Evolutionary conservation across 1,139 yeast species (phyloP).

Genomic region (Pneumocystis carinii): DNA sequence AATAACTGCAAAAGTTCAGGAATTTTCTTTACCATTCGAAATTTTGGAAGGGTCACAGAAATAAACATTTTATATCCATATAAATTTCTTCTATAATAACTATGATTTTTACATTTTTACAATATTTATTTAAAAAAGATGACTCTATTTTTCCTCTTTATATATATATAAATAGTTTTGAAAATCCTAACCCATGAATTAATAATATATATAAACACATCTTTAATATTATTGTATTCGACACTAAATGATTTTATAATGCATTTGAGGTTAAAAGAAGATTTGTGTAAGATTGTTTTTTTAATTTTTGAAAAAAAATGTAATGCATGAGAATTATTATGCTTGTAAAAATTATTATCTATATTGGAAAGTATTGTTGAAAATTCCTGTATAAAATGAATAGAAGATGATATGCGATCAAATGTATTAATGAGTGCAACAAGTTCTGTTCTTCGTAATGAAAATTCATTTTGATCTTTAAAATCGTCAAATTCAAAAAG

Average conservation of each 20-base stretch:
- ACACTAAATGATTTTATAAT: neutral
- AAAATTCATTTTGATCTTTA: neutral
- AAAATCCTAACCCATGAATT: neutral
- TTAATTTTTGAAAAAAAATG: neutral
- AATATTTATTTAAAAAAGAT: neutral
- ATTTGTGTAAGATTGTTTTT: neutral
- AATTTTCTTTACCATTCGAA: neutral
- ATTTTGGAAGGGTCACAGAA: neutral
- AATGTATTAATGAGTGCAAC: constrained; percentile 85
- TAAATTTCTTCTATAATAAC: neutral
- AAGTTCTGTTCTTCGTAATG: constrained; percentile 57
- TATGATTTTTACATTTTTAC: neutral
- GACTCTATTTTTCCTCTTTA: neutral
- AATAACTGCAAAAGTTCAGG: neutral
- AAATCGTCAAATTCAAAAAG: constrained; percentile 57
- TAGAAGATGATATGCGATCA: constrained; percentile 76
- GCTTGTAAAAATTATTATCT: neutral
- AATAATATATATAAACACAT: neutral
- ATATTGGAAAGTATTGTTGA: neutral
- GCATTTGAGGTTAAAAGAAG: neutral
- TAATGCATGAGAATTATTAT: neutral
- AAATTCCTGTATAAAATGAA: constrained; percentile 47
- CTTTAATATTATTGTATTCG: neutral
- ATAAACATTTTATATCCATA: neutral
- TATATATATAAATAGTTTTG: neutral